Base-by-base conservation (phyloP, 1,284 basidiomycete genomes). In the Melampsora americana region DNA sequence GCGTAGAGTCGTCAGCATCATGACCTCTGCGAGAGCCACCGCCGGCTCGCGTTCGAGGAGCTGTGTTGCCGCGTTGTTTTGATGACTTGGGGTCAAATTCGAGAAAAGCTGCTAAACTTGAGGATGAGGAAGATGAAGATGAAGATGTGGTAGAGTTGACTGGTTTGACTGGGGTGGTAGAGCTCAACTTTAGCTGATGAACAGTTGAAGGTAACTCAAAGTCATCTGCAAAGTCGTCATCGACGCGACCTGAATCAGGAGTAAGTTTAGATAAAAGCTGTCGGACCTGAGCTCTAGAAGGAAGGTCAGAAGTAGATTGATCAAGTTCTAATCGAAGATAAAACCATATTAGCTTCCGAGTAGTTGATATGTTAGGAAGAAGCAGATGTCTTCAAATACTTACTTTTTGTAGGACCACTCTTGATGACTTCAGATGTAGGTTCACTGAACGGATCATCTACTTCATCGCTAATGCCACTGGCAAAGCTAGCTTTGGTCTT, bases 401-500 rank as follows among this genome's bases (percentile, higher is more conserved):
- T 5, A 61, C 60, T 61, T 32, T 61, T 6, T 2, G 23, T 61
- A 6, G 60, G 3, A 26, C 26, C 60, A 53, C 50, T 53, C 50
- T 53, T 53, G 5, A 53, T 16, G 18, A 2, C 50, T 20, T 53
- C 50, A 5, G 5, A 3, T 12, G 5, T 3, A 53, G 50, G 23
- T 53, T 53, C 50, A 53, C 50, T 23, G 14, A 53, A 23, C 14
- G 18, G 61, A 39, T 68, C 72, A 26, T 60, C 64, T 14, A 75
- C 23, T 59, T 75, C 65, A 39, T 75, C 65, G 35, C 72, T 75
- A 56, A 75, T 67, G 18, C 53, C 72, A 53, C 65, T 67, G 18
- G 72, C 32, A 68, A 75, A 75, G n/a, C 72, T 75, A n/a, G 66
- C 20, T 68, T 75, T 56, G 11, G 44, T 46, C 46, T 60, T 75